phyloP scores from a whole-genome alignment of 768 basidiomycete genomes.

The Tremella mesenterica region DNA sequence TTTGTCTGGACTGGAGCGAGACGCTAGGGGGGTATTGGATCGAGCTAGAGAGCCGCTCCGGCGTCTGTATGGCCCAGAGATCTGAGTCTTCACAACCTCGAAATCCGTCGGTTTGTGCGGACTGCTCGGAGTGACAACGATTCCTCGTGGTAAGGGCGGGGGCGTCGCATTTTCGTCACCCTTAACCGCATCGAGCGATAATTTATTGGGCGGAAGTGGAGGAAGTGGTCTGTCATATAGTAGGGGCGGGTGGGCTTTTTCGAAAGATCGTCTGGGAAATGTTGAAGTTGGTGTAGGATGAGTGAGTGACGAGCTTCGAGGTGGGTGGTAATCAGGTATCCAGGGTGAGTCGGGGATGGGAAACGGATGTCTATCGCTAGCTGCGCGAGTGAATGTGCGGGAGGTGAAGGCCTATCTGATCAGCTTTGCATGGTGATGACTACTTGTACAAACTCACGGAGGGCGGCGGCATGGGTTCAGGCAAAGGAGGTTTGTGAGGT shows the following conservation, averaged over 20 bases:
- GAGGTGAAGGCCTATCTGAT: background rate
- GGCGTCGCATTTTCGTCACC: constrained; percentile 2
- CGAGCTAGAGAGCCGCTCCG: constrained; percentile 1
- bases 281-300: constrained; percentile 1
- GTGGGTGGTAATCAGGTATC: background rate
- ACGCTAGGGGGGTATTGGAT: background rate
- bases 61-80: background rate
- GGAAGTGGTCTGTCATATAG: constrained; percentile 20
- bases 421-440: background rate
- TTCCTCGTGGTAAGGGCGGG: constrained; percentile 11
- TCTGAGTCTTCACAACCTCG: background rate
- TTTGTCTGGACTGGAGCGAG: constrained; percentile 1
- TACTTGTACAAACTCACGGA: background rate
- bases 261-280: background rate
- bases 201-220: constrained; percentile 13
- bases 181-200: background rate
- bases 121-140: constrained; percentile 39
- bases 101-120: constrained; percentile 18
- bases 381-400: constrained; percentile 21
- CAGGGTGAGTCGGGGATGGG: background rate
- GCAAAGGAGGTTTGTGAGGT: background rate
- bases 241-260: constrained; percentile 16
- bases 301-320: constrained; percentile 6
- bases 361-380: constrained; percentile 20
- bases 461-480: background rate